Conservation (phyloP, 352 stramenopile genomes). For the Phytopythium vexans region DNA sequence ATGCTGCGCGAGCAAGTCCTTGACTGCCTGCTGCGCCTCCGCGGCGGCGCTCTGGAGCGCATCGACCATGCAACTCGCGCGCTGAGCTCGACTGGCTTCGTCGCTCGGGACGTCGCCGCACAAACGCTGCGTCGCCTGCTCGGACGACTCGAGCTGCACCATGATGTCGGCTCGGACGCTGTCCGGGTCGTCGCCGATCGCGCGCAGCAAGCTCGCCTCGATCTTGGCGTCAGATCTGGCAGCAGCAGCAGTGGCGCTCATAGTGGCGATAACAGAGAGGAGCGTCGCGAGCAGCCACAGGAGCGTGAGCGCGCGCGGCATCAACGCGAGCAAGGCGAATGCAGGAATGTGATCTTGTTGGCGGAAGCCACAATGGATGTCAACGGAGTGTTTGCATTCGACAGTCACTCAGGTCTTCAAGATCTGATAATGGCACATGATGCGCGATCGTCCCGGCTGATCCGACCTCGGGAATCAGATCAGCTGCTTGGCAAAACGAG, state of each 20-base stretch:
- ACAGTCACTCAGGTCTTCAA: too few relatives aligned
- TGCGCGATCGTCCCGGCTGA: too few relatives aligned
- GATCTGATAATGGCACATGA: too few relatives aligned
- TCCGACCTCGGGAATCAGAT: too few relatives aligned
- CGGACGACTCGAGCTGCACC: conserved; percentile 44
- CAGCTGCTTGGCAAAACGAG: too few relatives aligned
- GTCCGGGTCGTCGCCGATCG: conserved; percentile 21
- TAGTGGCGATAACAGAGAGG: neutral
- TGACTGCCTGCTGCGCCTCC: conserved; percentile 37
- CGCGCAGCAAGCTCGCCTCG: conserved; percentile 18
- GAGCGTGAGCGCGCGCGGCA: neutral
- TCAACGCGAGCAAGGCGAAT: too few relatives aligned
- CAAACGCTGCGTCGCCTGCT: conserved; percentile 23
- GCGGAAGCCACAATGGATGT: too few relatives aligned
- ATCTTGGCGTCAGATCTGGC: conserved; percentile 29
- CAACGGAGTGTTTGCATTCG: too few relatives aligned
- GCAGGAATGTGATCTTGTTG: too few relatives aligned
- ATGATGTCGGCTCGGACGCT: conserved; percentile 38
- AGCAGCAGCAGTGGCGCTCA: neutral
- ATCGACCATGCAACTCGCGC: conserved; percentile 40
- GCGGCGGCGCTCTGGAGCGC: conserved; percentile 53
- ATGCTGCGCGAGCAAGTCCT: conserved; percentile 30
- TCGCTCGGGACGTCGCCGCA: conserved; percentile 15
- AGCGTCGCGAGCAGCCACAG: neutral
- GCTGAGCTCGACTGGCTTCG: conserved; percentile 23